phyloP scores from a whole-genome alignment of 2,329 filamentous ascomycete genomes.

The Neonectria neomacrospora region DNA sequence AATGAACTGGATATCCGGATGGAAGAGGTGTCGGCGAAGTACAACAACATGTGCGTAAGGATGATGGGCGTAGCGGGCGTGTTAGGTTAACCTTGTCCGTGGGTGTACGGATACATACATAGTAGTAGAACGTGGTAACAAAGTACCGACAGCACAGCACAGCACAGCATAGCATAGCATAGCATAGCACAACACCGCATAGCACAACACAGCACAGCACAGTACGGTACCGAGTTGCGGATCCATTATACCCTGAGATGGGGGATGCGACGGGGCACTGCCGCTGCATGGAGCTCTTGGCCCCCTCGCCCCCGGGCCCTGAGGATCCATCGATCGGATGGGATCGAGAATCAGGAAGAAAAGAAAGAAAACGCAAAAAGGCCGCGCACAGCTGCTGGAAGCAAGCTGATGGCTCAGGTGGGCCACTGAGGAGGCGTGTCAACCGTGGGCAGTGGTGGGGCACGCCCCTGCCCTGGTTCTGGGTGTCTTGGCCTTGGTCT shows the following conservation, averaged over 20 bases:
- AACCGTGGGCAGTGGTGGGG: background rate
- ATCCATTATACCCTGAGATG: background rate
- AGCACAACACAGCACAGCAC: too few species aligned
- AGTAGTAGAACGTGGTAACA: too few species aligned
- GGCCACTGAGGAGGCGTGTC: background rate
- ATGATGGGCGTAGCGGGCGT: conserved; percentile 40
- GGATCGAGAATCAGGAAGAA: conserved; percentile 43
- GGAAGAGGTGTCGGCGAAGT: conserved; percentile 13
- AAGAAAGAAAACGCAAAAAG: background rate
- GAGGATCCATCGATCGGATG: conserved; percentile 48
- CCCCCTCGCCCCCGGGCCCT: conserved; percentile 29
- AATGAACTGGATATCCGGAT: background rate
- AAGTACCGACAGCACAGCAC: too few species aligned
- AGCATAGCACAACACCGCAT: background rate
- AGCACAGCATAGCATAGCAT: background rate
- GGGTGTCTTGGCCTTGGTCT: background rate
- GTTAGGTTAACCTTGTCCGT: background rate
- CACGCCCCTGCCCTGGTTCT: conserved; percentile 31
- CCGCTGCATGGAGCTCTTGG: background rate
- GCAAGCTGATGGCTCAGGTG: background rate
- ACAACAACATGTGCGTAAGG: conserved; percentile 22
- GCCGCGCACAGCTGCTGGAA: background rate
- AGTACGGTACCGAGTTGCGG: background rate
- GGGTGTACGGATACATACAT: background rate
- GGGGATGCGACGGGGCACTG: background rate